phyloP scores from a whole-genome alignment of 2,329 filamentous ascomycete genomes.

The Rasamsonia emersonii region DNA sequence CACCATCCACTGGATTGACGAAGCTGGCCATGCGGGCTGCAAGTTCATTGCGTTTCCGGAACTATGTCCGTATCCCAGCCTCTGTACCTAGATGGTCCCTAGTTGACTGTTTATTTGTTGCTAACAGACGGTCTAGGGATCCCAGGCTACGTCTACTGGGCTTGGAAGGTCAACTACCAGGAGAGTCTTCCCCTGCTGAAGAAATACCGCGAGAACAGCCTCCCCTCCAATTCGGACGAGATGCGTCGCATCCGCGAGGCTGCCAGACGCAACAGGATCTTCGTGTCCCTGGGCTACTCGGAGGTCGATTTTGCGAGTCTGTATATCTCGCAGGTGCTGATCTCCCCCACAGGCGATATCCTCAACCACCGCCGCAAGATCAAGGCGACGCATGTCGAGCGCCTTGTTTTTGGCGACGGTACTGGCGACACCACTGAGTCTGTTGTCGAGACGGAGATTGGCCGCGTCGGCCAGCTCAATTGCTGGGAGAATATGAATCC shows the following conservation, averaged over 20 bases:
- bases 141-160: slow-evolving; percentile 49
- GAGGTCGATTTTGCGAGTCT: slow-evolving; percentile 45
- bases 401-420: slow-evolving; percentile 48
- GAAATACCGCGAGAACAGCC: slow-evolving; percentile 44
- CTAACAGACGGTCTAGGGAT: slow-evolving; percentile 31
- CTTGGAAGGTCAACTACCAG: slow-evolving; percentile 43
- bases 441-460: slow-evolving; percentile 44
- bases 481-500: slow-evolving; percentile 54
- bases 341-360: slow-evolving; percentile 41
- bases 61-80: slow-evolving; percentile 37
- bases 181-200: slow-evolving; percentile 37
- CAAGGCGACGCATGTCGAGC: slow-evolving; percentile 49
- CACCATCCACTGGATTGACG: slow-evolving; percentile 45
- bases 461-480: slow-evolving; percentile 45
- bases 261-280: slow-evolving; percentile 45
- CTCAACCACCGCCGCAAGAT: slow-evolving; percentile 50
- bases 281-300: slow-evolving; percentile 47
- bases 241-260: slow-evolving; percentile 46
- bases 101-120: slow-evolving; percentile 4
- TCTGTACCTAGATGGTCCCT: background rate
- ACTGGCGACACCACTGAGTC: slow-evolving; percentile 44
- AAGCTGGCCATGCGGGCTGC: slow-evolving; percentile 44
- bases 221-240: slow-evolving; percentile 43
- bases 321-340: slow-evolving; percentile 48
- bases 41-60: slow-evolving; percentile 50